Percentiles rank a stretch among this genome's conserved stretches.
Evolutionary conservation across 163 green algal species (phyloP).

Genomic region (Volvox carteri): DNA sequence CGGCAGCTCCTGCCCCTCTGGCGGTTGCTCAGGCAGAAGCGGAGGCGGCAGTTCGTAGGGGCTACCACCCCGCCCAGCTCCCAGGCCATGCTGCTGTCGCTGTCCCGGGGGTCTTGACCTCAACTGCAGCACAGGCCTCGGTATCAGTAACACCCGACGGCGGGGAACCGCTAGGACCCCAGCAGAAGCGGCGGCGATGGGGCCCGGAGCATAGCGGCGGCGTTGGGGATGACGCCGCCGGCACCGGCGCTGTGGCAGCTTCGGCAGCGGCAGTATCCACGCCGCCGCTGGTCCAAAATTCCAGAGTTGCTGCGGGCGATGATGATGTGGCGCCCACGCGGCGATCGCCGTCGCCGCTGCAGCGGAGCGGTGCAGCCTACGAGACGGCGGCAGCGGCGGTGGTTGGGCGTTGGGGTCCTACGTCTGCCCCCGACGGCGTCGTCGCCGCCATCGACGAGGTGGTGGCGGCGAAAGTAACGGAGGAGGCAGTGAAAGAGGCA

Average conservation of each 20-base stretch:
- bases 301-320: no score
- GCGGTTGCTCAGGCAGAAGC: no score
- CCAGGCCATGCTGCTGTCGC: neutral
- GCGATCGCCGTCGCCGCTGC: no score
- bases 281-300: no score
- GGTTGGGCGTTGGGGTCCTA: no score
- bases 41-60: no score
- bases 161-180: neutral
- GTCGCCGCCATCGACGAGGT: neutral
- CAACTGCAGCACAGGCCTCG: neutral
- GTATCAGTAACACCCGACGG: neutral
- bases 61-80: no score
- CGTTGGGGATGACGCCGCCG: neutral
- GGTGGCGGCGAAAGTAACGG: neutral
- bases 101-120: neutral
- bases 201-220: neutral
- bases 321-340: no score
- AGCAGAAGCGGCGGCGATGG: neutral
- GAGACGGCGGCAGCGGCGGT: neutral
- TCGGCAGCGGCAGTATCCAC: neutral
- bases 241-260: neutral
- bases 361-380: no score
- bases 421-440: no score
- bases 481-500: conserved; percentile 17
- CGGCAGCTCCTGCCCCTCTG: no score